phyloP scores from a whole-genome alignment of 176 grass and related monocot species.

The Aegilops tauschii region DNA sequence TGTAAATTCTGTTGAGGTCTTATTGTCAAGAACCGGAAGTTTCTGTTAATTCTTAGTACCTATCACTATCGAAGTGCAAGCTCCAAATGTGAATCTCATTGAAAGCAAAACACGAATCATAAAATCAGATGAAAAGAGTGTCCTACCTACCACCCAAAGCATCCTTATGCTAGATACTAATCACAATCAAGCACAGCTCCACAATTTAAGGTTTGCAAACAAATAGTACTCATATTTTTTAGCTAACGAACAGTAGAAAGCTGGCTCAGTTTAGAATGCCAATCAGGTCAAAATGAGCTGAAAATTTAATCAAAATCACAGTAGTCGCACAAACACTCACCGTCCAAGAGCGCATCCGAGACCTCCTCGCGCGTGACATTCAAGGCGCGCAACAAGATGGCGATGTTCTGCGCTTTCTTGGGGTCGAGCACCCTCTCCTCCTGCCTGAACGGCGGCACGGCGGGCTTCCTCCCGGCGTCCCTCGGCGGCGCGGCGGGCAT shows the following conservation, averaged over 20 bases:
- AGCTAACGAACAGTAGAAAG: background rate
- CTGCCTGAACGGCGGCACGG: constrained; percentile 50
- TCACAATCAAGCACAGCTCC: background rate
- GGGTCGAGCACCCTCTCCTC: constrained; percentile 98
- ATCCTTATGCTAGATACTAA: constrained; percentile 1
- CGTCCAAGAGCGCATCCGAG: constrained; percentile 81
- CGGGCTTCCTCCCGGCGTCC: constrained; percentile 57
- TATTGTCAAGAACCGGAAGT: background rate
- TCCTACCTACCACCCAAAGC: constrained; percentile 47
- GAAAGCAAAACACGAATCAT: background rate
- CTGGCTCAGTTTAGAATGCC: background rate
- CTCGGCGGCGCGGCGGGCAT: constrained; percentile 38
- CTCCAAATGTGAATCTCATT: constrained; percentile 1
- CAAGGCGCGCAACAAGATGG: constrained; percentile 87
- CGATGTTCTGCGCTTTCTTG: constrained; percentile 98
- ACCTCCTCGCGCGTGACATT: constrained; percentile 96
- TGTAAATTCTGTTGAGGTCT: constrained; percentile 28
- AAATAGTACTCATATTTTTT: background rate
- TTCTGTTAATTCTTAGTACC: constrained; percentile 24
- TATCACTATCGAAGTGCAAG: constrained; percentile 13
- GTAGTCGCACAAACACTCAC: constrained; percentile 38
- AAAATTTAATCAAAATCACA: background rate
- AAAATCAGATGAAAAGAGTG: constrained; percentile 11
- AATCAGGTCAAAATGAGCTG: background rate
- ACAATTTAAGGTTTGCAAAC: background rate